A percentile compares a stretch with the other conserved stretches of the same genome.
Evolutionary conservation across 257 asterid species (phyloP).

Genomic region (Solanum raphanifolium): DNA sequence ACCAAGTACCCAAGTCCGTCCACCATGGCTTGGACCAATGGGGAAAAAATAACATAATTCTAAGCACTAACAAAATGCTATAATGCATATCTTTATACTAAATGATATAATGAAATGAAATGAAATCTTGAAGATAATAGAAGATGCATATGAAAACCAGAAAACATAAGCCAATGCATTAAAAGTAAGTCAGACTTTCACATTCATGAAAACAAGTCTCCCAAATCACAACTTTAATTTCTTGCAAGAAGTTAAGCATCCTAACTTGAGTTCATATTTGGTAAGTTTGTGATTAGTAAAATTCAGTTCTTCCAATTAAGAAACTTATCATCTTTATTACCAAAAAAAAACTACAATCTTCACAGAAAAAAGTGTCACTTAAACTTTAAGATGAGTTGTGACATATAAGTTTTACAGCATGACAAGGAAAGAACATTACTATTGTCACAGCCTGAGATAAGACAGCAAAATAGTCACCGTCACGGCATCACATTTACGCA

Average conservation of each 20-base stretch:
- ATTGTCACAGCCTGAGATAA: background rate
- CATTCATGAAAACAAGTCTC: background rate
- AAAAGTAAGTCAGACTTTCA: no score
- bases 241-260: background rate
- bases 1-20: background rate
- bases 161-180: no score
- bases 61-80: background rate
- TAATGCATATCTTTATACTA: background rate
- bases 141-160: no score
- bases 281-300: background rate
- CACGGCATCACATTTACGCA: background rate
- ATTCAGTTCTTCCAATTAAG: background rate
- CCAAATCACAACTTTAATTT: background rate
- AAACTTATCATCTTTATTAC: background rate
- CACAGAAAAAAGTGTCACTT: background rate
- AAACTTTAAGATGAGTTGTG: no score
- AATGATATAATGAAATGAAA: background rate
- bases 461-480: background rate
- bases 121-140: background rate
- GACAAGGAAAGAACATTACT: background rate
- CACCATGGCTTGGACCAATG: background rate
- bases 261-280: background rate
- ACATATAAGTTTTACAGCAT: background rate
- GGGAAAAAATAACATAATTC: background rate
- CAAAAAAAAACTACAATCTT: background rate